These are phyloP conservation scores for Ophiocordyceps camponoti-leonardi DNA, from an alignment of 2,329 filamentous ascomycete species.

Conservation along the genomic window DNA sequence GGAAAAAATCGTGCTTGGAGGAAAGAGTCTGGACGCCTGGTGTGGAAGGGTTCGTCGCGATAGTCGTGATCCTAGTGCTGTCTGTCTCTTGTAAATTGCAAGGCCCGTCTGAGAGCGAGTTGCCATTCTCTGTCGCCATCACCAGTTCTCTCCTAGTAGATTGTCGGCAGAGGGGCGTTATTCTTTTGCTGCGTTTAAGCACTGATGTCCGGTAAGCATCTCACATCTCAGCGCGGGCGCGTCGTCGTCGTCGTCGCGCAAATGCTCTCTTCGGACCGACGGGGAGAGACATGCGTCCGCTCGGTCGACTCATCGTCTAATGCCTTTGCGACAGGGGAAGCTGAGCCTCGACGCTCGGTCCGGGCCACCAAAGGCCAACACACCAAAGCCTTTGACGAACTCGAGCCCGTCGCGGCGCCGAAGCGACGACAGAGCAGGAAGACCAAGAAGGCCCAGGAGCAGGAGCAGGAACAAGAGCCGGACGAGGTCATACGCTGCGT, in stretches of 20 bases:
- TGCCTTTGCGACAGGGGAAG: constrained; percentile 22
- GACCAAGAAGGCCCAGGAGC: constrained; percentile 44
- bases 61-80: constrained; percentile 17
- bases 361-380: constrained; percentile 95
- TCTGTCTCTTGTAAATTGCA: constrained; percentile 14
- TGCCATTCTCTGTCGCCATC: constrained; percentile 6
- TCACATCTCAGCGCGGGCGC: neutral
- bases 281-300: neutral
- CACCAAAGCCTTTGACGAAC: constrained; percentile 67
- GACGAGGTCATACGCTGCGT: constrained; percentile 80
- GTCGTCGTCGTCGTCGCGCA: neutral
- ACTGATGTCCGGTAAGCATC: constrained; percentile 18
- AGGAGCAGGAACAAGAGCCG: constrained; percentile 36
- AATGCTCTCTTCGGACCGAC: no score
- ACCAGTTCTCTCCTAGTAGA: constrained; percentile 3
- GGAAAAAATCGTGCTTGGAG: neutral
- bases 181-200: constrained; percentile 1
- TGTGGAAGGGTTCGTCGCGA: constrained; percentile 6
- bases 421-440: constrained; percentile 34
- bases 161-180: constrained; percentile 12
- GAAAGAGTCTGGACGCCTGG: neutral
- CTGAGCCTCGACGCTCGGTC: constrained; percentile 81
- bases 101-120: constrained; percentile 11
- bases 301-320: constrained; percentile 3
- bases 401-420: constrained; percentile 38